These are phyloP conservation scores for Crithidia fasciculata DNA, from an alignment of 208 protist species.

Conservation along the genomic window DNA sequence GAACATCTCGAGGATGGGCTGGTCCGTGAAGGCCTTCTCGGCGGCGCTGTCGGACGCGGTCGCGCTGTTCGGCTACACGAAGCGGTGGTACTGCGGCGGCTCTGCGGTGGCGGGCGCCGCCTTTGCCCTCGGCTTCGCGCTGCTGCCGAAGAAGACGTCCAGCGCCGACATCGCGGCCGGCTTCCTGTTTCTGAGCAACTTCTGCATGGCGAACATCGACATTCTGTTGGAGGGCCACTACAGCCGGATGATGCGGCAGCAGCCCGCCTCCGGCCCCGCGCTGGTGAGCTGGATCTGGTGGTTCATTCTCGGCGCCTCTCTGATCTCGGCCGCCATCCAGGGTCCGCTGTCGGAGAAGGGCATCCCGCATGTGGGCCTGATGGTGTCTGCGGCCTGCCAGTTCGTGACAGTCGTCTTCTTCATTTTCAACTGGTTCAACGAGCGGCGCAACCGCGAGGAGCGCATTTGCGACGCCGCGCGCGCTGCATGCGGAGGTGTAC, in stretches of 20 bases:
- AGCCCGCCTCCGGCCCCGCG: slow-evolving; percentile 39
- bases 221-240: slow-evolving; percentile 74
- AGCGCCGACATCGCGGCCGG: slow-evolving; percentile 35
- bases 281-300: slow-evolving; percentile 75
- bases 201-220: slow-evolving; percentile 62
- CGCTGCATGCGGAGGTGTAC: too few species aligned
- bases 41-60: slow-evolving; percentile 58
- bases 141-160: slow-evolving; percentile 35
- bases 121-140: slow-evolving; percentile 39
- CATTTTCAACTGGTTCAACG: slow-evolving; percentile 61
- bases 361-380: slow-evolving; percentile 37
- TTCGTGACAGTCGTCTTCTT: slow-evolving; percentile 47
- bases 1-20: slow-evolving; percentile 48
- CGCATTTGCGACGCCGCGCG: slow-evolving; percentile 9
- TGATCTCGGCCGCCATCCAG: slow-evolving; percentile 39
- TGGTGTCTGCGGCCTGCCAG: slow-evolving; percentile 48
- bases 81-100: slow-evolving; percentile 55
- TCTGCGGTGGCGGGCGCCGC: slow-evolving; percentile 42
- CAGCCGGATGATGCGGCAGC: slow-evolving; percentile 51
- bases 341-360: slow-evolving; percentile 53
- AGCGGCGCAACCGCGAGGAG: slow-evolving; percentile 49
- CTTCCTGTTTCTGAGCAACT: slow-evolving; percentile 52
- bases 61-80: slow-evolving; percentile 61
- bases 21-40: slow-evolving; percentile 62
- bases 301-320: slow-evolving; percentile 43